Evolutionary conservation across 768 basidiomycete genomes (phyloP), one percentile per base, ranked within the genome.

Genomic region (Bullera alba): DNA sequence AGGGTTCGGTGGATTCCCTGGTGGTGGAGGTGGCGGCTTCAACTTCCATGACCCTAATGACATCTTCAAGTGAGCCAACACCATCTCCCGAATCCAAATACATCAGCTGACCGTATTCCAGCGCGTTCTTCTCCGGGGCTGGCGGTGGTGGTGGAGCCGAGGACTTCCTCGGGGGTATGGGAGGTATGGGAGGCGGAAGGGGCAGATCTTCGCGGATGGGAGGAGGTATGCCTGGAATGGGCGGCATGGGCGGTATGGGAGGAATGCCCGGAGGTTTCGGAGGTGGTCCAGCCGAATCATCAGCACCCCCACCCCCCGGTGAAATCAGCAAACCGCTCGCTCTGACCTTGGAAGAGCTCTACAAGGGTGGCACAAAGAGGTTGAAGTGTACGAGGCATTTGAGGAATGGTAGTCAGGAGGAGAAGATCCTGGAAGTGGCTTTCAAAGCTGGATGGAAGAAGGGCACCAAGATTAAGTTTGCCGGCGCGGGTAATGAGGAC

Each of bases 391-490:
- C 83, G 5, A 82, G 91, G 46, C 79, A 80, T 58, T 74, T 84
- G 38, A 72, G 83, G n/a, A 77, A 79, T 46, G 88, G 92, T 0
- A 74, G 76, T 16, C 82, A 82, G 16, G 88, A 95, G 72, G 87
- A 91, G 56, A 97, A 97, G 77, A 83, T 96, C 57, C 76, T 97
- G 67, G 95, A 99, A 75, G 93, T 99, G 34, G 63, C 69, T 6
- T 72, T 77, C 53, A 73, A 75, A 57, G 87, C 93, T 0, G 93
- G 93, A 0, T 99, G 91, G 91, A 97, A 96, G 78, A 82, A 83
- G 60, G 93, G 93, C 0, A 99, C 93, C 6, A 95, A 93, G 75
- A 80, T 97, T 51, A 83, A 88, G 42, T 96, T 92, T 73, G 83
- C 88, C 0, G 80, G 81, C 19, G 84, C 87, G 3, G 93, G 93